Conservation (phyloP, 441 rosid species). For the Manihot esculenta region DNA sequence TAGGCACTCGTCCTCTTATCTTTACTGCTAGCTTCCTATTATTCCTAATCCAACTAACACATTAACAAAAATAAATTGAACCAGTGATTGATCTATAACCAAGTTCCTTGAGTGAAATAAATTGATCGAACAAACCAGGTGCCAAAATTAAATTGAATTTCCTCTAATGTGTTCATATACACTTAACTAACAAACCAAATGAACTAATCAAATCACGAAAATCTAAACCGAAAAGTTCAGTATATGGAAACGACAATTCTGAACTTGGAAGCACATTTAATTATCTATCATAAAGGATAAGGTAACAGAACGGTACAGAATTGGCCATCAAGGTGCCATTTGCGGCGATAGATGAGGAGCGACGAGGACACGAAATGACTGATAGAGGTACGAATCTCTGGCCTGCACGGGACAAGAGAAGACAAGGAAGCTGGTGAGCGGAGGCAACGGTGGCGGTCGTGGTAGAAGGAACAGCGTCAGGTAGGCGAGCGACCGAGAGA, state of each 20-base stretch:
- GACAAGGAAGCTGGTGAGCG: conserved; percentile 33
- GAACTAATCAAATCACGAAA: not conserved
- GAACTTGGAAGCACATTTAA: not conserved
- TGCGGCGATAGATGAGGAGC: conserved; percentile 37
- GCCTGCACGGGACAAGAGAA: conserved; percentile 25
- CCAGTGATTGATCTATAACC: not conserved
- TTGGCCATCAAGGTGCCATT: conserved; percentile 50
- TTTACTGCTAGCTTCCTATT: not conserved
- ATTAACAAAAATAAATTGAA: not conserved
- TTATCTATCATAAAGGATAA: conserved; percentile 9
- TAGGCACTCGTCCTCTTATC: not conserved
- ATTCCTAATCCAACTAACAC: not conserved
- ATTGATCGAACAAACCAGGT: too few species aligned
- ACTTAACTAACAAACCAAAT: not conserved
- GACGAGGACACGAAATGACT: conserved; percentile 30
- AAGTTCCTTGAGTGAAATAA: not conserved
- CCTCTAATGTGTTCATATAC: too few species aligned
- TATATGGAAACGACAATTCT: not conserved
- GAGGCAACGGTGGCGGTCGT: conserved; percentile 17
- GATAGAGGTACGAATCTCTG: conserved; percentile 19
- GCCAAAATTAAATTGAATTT: too few species aligned
- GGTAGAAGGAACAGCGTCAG: conserved; percentile 26
- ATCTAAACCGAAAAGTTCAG: not conserved
- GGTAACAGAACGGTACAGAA: conserved; percentile 46
- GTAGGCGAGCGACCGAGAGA: conserved; percentile 31